Evolutionary conservation across 2,329 filamentous ascomycete genomes (phyloP).

Genomic region (Cadophora sp.): DNA sequence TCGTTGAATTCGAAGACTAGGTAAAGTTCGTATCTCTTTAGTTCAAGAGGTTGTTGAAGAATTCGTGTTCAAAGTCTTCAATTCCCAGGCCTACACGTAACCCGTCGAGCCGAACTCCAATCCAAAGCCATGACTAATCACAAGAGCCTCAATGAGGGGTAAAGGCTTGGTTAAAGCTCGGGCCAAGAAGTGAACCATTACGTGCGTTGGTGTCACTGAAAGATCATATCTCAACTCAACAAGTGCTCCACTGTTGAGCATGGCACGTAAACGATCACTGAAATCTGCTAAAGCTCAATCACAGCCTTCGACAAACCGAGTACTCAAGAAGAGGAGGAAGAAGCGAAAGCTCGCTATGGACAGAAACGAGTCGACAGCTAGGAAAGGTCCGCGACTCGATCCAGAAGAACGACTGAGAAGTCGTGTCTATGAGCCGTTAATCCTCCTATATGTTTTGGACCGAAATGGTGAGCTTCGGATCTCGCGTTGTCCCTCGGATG

Average conservation of each 20-base stretch:
- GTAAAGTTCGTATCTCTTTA: no score
- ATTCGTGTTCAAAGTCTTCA: no score
- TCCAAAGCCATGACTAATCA: background rate
- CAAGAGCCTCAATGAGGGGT: conserved; percentile 7
- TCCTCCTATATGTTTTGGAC: conserved; percentile 29
- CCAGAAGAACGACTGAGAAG: conserved; percentile 24
- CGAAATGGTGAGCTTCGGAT: conserved; percentile 25
- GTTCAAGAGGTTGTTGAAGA: no score
- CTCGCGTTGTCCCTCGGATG: conserved; percentile 24
- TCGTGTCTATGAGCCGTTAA: conserved; percentile 30
- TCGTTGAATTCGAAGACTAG: no score
- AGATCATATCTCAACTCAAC: background rate
- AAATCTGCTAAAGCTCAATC: conserved; percentile 9
- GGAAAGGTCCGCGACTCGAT: conserved; percentile 20
- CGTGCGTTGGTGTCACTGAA: background rate
- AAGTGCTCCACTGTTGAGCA: conserved; percentile 8
- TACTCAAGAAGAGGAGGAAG: conserved; percentile 14
- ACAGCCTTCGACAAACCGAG: background rate
- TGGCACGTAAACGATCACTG: background rate
- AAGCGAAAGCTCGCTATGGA: conserved; percentile 19
- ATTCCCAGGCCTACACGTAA: background rate
- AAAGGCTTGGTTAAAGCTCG: background rate
- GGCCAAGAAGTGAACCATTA: conserved; percentile 4
- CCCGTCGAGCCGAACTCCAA: background rate
- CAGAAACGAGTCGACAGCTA: conserved; percentile 12